These are phyloP conservation scores for Leptographium flavum DNA, from an alignment of 2,329 filamentous ascomycete species.

Conservation along the genomic window DNA sequence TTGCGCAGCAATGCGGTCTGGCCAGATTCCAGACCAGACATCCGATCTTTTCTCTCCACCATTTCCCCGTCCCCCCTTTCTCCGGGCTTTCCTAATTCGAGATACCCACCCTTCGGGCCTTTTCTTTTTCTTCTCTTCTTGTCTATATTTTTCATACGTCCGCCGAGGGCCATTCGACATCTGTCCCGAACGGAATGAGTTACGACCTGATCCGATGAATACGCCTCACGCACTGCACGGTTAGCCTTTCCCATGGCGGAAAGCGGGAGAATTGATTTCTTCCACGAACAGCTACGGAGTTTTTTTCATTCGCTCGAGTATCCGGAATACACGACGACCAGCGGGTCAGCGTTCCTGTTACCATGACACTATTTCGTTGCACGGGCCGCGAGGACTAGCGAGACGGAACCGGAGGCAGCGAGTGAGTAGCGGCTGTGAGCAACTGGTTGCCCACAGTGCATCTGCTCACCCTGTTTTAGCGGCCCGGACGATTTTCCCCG, in stretches of 20 bases:
- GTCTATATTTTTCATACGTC: constrained; percentile 13
- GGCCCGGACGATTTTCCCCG: background rate
- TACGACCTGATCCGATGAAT: constrained; percentile 9
- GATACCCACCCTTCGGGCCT: constrained; percentile 8
- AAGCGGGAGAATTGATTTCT: constrained; percentile 33
- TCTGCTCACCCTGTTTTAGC: background rate
- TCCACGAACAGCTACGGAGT: background rate
- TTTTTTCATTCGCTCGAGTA: background rate
- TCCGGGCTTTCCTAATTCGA: constrained; percentile 14
- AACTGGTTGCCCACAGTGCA: constrained; percentile 3
- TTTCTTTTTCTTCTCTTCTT: constrained; percentile 13
- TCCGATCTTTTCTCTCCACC: constrained; percentile 9
- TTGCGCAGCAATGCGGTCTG: constrained; percentile 11
- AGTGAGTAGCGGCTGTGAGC: too few species aligned
- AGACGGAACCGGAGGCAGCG: too few species aligned
- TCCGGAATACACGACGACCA: background rate
- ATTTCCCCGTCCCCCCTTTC: constrained; percentile 14
- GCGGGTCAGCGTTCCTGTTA: background rate
- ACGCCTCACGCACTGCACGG: constrained; percentile 3
- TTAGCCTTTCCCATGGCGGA: constrained; percentile 13
- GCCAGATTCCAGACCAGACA: constrained; percentile 6
- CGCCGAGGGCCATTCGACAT: constrained; percentile 3
- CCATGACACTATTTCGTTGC: background rate
- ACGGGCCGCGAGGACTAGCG: background rate
- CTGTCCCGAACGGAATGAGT: constrained; percentile 6